Base-by-base conservation (phyloP, 352 stramenopile genomes). In the Phytophthora macrochlamydospora region DNA sequence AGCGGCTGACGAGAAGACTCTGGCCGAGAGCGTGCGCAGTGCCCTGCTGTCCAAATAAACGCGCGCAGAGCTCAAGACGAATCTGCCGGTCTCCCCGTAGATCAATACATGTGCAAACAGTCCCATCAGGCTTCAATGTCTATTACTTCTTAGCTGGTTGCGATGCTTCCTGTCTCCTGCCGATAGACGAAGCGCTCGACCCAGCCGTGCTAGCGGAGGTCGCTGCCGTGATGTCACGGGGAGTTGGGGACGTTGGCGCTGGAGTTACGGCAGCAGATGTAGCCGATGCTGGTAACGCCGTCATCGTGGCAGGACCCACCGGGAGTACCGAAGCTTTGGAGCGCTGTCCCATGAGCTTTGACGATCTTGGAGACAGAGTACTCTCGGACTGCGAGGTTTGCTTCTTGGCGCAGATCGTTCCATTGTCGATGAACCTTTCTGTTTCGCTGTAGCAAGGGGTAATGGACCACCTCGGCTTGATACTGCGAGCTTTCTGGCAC, bases 241-340 rank as follows among this genome's bases (percentile, higher is more conserved):
- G 3, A 14, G 12, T 18, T 3, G 33, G 9, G 12, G 8, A 1
- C 4, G 43, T 12, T 7, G 51, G 14, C 7, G 49, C 48, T 59
- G 48, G 46, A 31, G 46, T 52, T 52, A 69, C 43, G 2, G 44
- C 48, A 35, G 54, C 53, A 24, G 62, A 51, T 14, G 57, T 44
- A 30, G 56, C 38, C 11, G 44, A n/a, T 5, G 29, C 46, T 12
- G 43, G 13, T 24, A 52, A 38, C 50, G 13, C 56, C 7, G 46
- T 18, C 46, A 38, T 52, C 7, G 28, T 37, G 7, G 62, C 53
- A 31, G 56, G 48, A 24, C 67, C 65, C 54, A 91, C 79, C n/a
- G 82, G 82, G 42, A 91, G 67, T n/a, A 89, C 82, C 0, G 83
- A 89, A 29, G 81, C 67, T 55, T 89, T 89, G 6, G 80, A 90